These are phyloP conservation scores for Sporisorium graminicola DNA, from an alignment of 1,284 basidiomycete genomes.

Conservation along the genomic window DNA sequence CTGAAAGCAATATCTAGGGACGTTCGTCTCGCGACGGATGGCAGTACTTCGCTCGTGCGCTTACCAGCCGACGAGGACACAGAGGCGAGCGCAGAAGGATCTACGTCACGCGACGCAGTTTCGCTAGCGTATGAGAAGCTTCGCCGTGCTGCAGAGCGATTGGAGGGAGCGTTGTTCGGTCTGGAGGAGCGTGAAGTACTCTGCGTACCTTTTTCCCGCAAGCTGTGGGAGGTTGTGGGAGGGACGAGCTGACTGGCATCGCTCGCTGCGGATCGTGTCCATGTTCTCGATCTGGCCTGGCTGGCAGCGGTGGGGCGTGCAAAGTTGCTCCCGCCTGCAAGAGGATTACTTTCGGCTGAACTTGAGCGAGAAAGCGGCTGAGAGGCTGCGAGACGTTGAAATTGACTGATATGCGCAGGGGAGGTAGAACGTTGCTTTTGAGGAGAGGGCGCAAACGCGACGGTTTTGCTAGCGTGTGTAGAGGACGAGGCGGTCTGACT, in stretches of 20 bases:
- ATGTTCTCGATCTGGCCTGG: conserved; percentile 42
- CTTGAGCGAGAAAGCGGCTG: conserved; percentile 24
- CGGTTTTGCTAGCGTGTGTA: conserved; percentile 35
- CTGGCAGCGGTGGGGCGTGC: conserved; percentile 56
- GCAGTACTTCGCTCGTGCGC: conserved; percentile 3
- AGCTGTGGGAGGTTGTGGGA: not conserved
- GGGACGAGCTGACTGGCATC: conserved; percentile 20
- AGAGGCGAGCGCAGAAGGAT: not conserved
- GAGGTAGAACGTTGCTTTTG: conserved; percentile 49
- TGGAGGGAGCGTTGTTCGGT: conserved; percentile 13
- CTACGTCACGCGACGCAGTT: conserved; percentile 8
- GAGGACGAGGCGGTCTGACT: conserved; percentile 17
- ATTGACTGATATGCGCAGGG: conserved; percentile 8
- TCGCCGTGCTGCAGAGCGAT: conserved; percentile 27
- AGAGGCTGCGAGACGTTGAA: conserved; percentile 3
- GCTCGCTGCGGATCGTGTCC: conserved; percentile 31
- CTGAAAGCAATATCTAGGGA: conserved; percentile 18
- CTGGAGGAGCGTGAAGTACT: conserved; percentile 10
- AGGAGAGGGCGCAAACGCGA: conserved; percentile 64
- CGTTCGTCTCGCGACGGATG: conserved; percentile 11
- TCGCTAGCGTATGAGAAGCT: conserved; percentile 41
- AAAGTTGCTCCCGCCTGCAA: conserved; percentile 32
- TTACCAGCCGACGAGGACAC: conserved; percentile 4
- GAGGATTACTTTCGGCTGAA: conserved; percentile 12
- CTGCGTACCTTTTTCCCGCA: conserved; percentile 14